Conservation (phyloP, 768 basidiomycete species). For the Auricularia auricula-judae region DNA sequence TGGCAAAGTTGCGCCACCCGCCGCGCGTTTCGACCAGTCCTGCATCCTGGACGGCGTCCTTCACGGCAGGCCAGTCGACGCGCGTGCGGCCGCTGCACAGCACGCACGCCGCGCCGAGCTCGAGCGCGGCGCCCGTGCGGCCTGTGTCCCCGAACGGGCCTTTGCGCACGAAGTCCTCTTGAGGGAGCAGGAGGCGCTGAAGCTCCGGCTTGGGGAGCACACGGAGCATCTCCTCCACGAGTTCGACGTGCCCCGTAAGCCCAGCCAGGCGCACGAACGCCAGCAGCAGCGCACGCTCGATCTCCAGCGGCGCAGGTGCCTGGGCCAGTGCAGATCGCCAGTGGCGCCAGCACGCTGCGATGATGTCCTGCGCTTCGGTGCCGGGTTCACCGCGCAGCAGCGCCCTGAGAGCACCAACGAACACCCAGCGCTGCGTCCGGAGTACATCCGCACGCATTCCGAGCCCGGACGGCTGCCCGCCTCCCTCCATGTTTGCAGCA, state of each 20-base stretch:
- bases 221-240: constrained; percentile 22
- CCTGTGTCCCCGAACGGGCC: background rate
- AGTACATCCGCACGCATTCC: background rate
- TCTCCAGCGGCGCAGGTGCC: constrained; percentile 8
- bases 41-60: background rate
- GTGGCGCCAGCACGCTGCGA: background rate
- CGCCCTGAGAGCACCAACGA: constrained; percentile 8
- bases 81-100: background rate
- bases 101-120: background rate
- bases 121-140: background rate
- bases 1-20: background rate
- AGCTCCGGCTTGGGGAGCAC: background rate
- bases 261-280: constrained; percentile 38
- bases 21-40: background rate
- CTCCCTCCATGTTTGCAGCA: background rate
- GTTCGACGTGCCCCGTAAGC: constrained; percentile 23
- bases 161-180: background rate
- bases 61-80: background rate
- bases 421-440: background rate
- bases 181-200: background rate
- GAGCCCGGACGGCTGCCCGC: background rate
- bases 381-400: background rate
- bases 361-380: background rate
- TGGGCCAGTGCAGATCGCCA: background rate
- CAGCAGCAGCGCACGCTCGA: constrained; percentile 28